These are phyloP conservation scores for Suhomyces faveliae DNA, from an alignment of 805 yeast species.

Conservation along the genomic window DNA sequence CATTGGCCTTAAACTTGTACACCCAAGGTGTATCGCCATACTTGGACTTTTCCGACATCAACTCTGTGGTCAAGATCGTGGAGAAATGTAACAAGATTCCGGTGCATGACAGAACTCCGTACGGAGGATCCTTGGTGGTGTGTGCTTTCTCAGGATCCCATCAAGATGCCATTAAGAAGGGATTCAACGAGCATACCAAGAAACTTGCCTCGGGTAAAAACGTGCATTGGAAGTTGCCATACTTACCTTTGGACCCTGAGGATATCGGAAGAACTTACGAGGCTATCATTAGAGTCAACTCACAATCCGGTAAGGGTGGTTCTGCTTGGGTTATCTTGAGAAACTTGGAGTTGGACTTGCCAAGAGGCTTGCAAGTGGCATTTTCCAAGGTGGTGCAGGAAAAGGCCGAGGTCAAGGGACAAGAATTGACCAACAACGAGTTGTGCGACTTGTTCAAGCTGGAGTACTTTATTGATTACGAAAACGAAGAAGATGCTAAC, in stretches of 20 bases:
- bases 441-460: constrained; percentile 62
- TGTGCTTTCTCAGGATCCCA: constrained; percentile 86
- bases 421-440: constrained; percentile 66
- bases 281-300: constrained; percentile 86
- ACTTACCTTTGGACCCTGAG: constrained; percentile 79
- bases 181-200: constrained; percentile 53
- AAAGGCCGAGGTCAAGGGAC: constrained; percentile 67
- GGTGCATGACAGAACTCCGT: constrained; percentile 75
- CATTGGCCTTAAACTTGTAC: constrained; percentile 72
- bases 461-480: constrained; percentile 49
- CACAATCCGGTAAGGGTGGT: constrained; percentile 88
- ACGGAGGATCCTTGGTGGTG: constrained; percentile 79
- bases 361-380: constrained; percentile 75
- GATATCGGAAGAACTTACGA: constrained; percentile 89
- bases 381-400: constrained; percentile 70
- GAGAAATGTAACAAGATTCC: constrained; percentile 82
- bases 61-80: constrained; percentile 64
- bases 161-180: constrained; percentile 86
- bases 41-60: constrained; percentile 68
- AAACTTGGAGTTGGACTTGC: constrained; percentile 73
- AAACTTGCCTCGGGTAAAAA: constrained; percentile 35
- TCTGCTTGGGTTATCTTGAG: constrained; percentile 84
- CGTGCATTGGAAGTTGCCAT: constrained; percentile 69
- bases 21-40: constrained; percentile 76
- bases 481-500: constrained; percentile 20